These are phyloP conservation scores for Spergularia marina DNA, from an alignment of 148 eudicot species.

Conservation along the genomic window DNA sequence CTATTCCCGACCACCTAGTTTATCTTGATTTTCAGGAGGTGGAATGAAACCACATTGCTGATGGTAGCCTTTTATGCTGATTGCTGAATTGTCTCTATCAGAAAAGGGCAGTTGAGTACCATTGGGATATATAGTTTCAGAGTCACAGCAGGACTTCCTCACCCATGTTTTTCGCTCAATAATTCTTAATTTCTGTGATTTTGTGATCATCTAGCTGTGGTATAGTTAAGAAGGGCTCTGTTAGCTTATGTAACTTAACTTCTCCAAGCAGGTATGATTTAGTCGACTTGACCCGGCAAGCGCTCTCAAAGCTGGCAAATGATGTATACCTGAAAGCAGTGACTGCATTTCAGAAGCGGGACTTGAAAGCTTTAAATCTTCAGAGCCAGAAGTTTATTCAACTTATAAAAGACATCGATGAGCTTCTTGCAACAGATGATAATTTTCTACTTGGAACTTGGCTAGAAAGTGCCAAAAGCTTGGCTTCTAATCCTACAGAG, in stretches of 20 bases:
- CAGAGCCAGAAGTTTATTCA: constrained; percentile 54
- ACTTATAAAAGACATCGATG: constrained; percentile 72
- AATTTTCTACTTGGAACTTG: constrained; percentile 90
- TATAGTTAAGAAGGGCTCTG: no score
- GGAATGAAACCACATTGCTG: no score
- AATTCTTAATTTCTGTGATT: no score
- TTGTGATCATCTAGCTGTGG: no score
- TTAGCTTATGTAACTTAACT: background rate
- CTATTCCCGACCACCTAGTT: no score
- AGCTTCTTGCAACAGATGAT: constrained; percentile 83
- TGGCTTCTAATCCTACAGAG: constrained; percentile 65
- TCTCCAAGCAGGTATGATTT: constrained; percentile 72
- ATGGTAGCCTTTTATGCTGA: no score
- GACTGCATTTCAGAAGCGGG: constrained; percentile 55
- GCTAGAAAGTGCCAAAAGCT: constrained; percentile 79
- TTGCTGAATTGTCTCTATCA: no score
- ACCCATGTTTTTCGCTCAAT: no score
- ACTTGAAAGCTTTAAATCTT: constrained; percentile 42
- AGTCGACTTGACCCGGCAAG: constrained; percentile 96
- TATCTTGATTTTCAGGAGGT: no score
- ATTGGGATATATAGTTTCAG: no score
- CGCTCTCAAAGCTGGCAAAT: constrained; percentile 87
- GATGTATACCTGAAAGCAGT: constrained; percentile 72
- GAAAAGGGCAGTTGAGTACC: no score
- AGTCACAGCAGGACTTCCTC: no score